These are phyloP conservation scores for Clohesyomyces aquaticus DNA, from an alignment of 495 filamentous ascomycete genomes.

Conservation along the genomic window DNA sequence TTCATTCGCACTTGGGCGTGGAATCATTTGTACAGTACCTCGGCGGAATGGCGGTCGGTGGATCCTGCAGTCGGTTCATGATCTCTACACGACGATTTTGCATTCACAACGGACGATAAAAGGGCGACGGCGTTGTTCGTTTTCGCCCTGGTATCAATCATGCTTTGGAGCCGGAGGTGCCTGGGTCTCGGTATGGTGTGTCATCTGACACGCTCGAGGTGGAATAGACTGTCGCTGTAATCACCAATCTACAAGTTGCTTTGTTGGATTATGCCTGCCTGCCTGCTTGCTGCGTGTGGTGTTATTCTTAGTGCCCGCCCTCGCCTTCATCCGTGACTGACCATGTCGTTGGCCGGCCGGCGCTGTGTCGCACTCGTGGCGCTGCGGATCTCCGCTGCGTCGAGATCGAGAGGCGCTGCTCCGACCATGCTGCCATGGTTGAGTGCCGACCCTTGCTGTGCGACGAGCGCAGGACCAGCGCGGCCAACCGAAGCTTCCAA, in stretches of 20 bases:
- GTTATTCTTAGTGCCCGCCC: conserved; percentile 11
- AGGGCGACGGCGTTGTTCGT: conserved; percentile 26
- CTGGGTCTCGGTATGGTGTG: conserved; percentile 34
- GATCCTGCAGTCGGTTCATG: conserved; percentile 21
- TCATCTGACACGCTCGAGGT: conserved; percentile 33
- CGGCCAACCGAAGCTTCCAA: conserved; percentile 16
- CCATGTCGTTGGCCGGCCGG: conserved; percentile 1
- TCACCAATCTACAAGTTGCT: conserved; percentile 31
- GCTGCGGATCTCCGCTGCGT: conserved; percentile 25
- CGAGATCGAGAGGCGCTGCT: conserved; percentile 22
- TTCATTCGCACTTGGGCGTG: conserved; percentile 35
- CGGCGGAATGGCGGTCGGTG: conserved; percentile 23
- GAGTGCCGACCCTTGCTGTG: conserved; percentile 40
- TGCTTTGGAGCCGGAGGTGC: conserved; percentile 26
- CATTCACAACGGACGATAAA: conserved; percentile 35
- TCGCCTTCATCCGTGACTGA: not conserved
- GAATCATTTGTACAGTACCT: conserved; percentile 37
- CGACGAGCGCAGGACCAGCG: conserved; percentile 18
- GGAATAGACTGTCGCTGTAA: conserved; percentile 36
- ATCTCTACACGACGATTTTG: conserved; percentile 30
- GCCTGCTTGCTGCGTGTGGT: too few species aligned
- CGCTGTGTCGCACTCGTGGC: conserved; percentile 25
- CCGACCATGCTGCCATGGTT: conserved; percentile 18
- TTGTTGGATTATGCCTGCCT: conserved; percentile 9
- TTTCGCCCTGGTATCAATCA: conserved; percentile 15